These are phyloP conservation scores for Rutstroemia sp. DNA, from an alignment of 2,329 filamentous ascomycete species.

Conservation along the genomic window DNA sequence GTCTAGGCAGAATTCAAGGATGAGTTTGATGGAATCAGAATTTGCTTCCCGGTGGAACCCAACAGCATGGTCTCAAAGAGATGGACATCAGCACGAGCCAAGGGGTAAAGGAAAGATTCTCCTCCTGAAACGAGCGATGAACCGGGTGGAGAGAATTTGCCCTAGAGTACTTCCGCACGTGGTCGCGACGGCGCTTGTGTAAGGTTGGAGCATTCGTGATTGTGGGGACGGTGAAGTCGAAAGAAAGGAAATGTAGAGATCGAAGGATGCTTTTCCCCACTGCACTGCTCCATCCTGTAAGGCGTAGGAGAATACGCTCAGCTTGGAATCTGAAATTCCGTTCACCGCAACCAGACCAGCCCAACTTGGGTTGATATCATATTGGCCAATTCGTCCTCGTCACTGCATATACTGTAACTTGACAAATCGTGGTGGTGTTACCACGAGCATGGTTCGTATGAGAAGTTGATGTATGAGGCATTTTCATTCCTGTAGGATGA, in stretches of 20 bases:
- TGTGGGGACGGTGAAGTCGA: background rate
- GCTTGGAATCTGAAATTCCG: no score
- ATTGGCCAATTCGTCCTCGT: background rate
- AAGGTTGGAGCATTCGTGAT: background rate
- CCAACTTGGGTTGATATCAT: background rate
- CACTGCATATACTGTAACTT: no score
- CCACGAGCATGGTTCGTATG: background rate
- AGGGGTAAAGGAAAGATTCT: no score
- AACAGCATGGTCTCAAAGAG: no score
- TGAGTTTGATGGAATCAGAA: no score
- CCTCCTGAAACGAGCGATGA: no score
- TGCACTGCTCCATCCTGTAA: background rate
- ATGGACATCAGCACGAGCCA: no score
- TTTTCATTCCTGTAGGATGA: background rate
- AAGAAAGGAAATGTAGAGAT: background rate
- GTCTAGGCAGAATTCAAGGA: no score
- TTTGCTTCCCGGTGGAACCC: no score
- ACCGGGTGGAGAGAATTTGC: no score
- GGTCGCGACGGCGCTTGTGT: background rate
- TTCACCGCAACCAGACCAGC: no score
- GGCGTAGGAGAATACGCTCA: no score
- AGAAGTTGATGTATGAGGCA: background rate
- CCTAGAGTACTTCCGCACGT: background rate
- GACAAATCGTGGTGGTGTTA: background rate
- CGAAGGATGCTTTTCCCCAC: background rate